phyloP scores from a whole-genome alignment of 306 rosid genomes.

The Hippophae rhamnoides region DNA sequence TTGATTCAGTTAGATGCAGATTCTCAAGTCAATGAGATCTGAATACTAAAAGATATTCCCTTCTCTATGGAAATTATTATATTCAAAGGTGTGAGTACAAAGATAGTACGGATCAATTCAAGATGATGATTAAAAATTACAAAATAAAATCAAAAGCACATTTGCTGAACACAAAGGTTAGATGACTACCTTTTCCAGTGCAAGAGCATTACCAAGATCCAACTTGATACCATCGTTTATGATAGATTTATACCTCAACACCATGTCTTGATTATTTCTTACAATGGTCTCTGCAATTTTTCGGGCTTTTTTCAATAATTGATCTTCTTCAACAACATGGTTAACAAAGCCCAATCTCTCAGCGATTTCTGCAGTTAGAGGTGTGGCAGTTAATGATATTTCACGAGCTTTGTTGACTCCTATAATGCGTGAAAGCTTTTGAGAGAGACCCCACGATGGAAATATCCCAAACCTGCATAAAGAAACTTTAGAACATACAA shows the following conservation, averaged over 20 bases:
- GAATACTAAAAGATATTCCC: too few relatives aligned
- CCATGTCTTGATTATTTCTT: slow-evolving; percentile 67
- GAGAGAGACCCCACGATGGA: slow-evolving; percentile 96
- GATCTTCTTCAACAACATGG: slow-evolving; percentile 67
- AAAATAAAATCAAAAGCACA: too few relatives aligned
- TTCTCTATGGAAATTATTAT: too few relatives aligned
- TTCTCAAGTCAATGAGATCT: too few relatives aligned
- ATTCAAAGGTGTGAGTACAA: too few relatives aligned
- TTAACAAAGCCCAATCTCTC: slow-evolving; percentile 75
- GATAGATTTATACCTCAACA: slow-evolving; percentile 70
- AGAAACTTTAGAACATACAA: background rate
- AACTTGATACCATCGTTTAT: slow-evolving; percentile 79
- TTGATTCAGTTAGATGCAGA: too few relatives aligned
- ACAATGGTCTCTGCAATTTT: slow-evolving; percentile 55
- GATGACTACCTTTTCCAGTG: slow-evolving; percentile 61
- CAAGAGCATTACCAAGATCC: slow-evolving; percentile 62
- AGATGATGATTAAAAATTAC: too few relatives aligned
- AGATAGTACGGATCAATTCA: too few relatives aligned
- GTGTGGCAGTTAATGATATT: slow-evolving; percentile 72
- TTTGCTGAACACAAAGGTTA: background rate
- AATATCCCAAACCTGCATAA: slow-evolving; percentile 80
- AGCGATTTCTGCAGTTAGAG: slow-evolving; percentile 71
- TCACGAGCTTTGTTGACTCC: slow-evolving; percentile 84
- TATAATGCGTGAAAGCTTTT: slow-evolving; percentile 68
- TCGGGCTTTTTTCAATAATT: slow-evolving; percentile 61